Conservation (phyloP, 306 rosid genomes). For the Trifolium dubium region DNA sequence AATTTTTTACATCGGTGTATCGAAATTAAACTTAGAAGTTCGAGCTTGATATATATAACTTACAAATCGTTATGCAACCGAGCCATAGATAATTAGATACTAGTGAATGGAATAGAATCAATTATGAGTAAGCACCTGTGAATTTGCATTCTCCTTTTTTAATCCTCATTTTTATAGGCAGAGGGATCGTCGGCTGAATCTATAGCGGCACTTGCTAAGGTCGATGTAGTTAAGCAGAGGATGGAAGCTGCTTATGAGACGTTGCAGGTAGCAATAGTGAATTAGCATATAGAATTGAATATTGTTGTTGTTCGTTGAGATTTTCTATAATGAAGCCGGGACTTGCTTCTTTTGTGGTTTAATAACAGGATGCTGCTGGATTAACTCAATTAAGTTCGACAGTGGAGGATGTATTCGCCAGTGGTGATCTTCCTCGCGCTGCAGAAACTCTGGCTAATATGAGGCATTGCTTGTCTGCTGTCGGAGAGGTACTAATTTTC, state of each 20-base stretch:
- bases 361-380: slow-evolving; percentile 94
- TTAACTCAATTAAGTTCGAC: slow-evolving; percentile 94
- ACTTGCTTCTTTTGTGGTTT: slow-evolving; percentile 23
- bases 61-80: background rate
- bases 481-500: slow-evolving; percentile 76
- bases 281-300: slow-evolving; percentile 16
- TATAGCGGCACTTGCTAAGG: slow-evolving; percentile 91
- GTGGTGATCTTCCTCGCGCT: slow-evolving; percentile 97
- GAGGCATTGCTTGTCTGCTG: slow-evolving; percentile 99
- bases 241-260: slow-evolving; percentile 99
- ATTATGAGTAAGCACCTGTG: background rate
- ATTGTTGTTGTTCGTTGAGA: background rate
- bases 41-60: background rate
- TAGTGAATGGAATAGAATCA: slow-evolving; percentile 16
- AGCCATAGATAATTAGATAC: no score
- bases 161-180: slow-evolving; percentile 58
- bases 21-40: background rate
- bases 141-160: background rate
- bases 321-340: slow-evolving; percentile 15
- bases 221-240: slow-evolving; percentile 92
- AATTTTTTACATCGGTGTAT: no score
- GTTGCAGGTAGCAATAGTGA: slow-evolving; percentile 65
- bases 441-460: slow-evolving; percentile 96
- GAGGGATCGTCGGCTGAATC: slow-evolving; percentile 99
- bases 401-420: slow-evolving; percentile 96